Percentiles rank a stretch among this genome's conserved stretches.
phyloP scores from a whole-genome alignment of 2,329 filamentous ascomycete species.

The Exophiala aquamarina region DNA sequence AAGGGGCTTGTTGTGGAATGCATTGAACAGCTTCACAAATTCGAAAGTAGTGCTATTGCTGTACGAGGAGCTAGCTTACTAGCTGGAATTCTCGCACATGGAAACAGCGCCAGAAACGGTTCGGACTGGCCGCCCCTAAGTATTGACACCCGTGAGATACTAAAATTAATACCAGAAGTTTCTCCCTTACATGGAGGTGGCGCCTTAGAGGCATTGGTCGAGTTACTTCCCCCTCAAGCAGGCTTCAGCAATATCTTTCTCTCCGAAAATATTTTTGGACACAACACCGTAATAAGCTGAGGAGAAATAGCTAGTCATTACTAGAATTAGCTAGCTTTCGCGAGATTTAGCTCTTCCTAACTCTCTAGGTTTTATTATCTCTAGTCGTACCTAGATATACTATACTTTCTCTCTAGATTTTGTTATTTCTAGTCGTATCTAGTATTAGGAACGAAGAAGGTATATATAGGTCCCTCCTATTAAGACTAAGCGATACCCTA shows the following conservation, averaged over 20 bases:
- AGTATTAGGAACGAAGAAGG: no score
- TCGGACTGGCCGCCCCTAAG: conserved; percentile 7
- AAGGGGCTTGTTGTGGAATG: conserved; percentile 17
- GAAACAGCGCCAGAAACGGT: background rate
- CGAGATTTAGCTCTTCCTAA: no score
- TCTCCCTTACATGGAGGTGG: background rate
- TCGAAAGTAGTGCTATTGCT: conserved; percentile 17
- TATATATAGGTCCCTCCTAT: no score
- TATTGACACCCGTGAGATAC: conserved; percentile 7
- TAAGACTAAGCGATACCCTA: no score
- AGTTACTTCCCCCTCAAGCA: conserved; percentile 24
- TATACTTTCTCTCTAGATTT: no score
- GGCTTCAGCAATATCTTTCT: conserved; percentile 26
- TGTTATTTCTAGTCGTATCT: no score
- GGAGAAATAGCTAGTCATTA: no score
- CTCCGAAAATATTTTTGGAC: conserved; percentile 21
- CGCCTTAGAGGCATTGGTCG: conserved; percentile 11
- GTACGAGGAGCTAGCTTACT: conserved; percentile 16
- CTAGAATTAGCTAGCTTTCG: no score
- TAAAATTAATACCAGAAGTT: background rate
- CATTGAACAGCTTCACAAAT: conserved; percentile 13
- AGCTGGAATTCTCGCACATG: conserved; percentile 6
- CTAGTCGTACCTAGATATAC: no score
- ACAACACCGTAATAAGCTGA: no score
- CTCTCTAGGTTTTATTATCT: no score